These are phyloP conservation scores for Melocanna baccifera DNA, from an alignment of 176 grass and related monocot species.

Conservation along the genomic window DNA sequence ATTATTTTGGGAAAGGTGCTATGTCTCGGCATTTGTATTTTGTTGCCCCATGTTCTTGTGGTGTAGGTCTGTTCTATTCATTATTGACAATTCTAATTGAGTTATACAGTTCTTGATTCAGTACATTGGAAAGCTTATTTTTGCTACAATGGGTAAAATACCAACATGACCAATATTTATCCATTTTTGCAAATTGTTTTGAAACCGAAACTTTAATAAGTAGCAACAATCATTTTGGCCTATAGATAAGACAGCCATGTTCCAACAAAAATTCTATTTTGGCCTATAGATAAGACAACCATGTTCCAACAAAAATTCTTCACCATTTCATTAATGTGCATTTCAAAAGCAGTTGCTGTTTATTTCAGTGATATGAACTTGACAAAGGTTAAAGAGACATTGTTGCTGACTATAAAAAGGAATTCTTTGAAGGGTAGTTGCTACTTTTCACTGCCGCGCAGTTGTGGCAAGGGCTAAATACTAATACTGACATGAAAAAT, in stretches of 20 bases:
- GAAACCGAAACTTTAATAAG: not conserved
- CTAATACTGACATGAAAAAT: not conserved
- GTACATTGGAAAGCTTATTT: not conserved
- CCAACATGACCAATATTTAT: not conserved
- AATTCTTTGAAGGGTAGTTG: not conserved
- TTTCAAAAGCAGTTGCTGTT: slow-evolving; percentile 1
- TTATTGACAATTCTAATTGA: not conserved
- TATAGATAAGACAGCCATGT: not conserved
- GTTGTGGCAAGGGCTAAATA: not conserved
- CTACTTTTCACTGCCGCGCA: not conserved
- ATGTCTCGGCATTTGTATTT: not conserved
- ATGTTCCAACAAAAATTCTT: not conserved
- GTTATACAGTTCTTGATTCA: not conserved
- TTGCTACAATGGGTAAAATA: not conserved
- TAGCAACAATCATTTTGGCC: not conserved
- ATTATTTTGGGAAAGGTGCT: not conserved
- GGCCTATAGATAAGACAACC: not conserved
- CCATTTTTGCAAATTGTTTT: slow-evolving; percentile 6
- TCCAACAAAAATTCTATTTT: not conserved
- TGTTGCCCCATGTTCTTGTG: not conserved
- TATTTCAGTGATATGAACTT: slow-evolving; percentile 16
- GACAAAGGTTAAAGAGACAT: not conserved
- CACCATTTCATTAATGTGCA: not conserved
- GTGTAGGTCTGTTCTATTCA: not conserved
- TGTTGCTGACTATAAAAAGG: not conserved